Conservation (phyloP, 352 stramenopile genomes). For the Phytophthora niederhauseri region DNA sequence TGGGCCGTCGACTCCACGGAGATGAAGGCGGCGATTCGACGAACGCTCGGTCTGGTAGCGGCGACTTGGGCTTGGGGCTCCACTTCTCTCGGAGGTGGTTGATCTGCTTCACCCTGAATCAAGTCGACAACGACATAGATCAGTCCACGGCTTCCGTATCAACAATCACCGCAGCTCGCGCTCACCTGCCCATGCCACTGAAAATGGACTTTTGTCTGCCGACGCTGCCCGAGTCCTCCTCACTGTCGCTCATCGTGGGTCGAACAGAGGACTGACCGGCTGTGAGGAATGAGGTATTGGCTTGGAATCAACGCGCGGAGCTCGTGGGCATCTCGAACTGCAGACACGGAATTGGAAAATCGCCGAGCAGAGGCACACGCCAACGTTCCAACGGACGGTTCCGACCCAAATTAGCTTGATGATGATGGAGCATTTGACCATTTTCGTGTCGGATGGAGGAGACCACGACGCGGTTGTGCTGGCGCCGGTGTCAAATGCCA, state of each 20-base stretch:
- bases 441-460: not conserved
- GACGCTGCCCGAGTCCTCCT: slow-evolving; percentile 40
- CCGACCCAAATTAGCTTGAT: slow-evolving; percentile 24
- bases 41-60: slow-evolving; percentile 20
- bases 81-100: slow-evolving; percentile 62
- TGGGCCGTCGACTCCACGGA: slow-evolving; percentile 17
- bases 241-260: slow-evolving; percentile 45
- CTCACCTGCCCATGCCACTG: slow-evolving; percentile 46
- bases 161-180: not conserved
- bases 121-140: not conserved
- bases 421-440: not conserved
- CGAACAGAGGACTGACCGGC: not conserved
- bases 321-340: slow-evolving; percentile 16
- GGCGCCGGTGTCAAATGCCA: too few relatives aligned
- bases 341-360: not conserved
- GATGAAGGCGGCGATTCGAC: slow-evolving; percentile 27
- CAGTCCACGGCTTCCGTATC: not conserved
- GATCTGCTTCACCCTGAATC: slow-evolving; percentile 51
- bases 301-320: slow-evolving; percentile 19
- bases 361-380: not conserved
- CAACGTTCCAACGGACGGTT: slow-evolving; percentile 4
- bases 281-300: not conserved
- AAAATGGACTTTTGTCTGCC: slow-evolving; percentile 56
- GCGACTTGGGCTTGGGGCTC: slow-evolving; percentile 36
- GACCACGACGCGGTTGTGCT: too few relatives aligned